Conservation (phyloP, 2,329 filamentous ascomycete genomes). For the Diatrype stigma region DNA sequence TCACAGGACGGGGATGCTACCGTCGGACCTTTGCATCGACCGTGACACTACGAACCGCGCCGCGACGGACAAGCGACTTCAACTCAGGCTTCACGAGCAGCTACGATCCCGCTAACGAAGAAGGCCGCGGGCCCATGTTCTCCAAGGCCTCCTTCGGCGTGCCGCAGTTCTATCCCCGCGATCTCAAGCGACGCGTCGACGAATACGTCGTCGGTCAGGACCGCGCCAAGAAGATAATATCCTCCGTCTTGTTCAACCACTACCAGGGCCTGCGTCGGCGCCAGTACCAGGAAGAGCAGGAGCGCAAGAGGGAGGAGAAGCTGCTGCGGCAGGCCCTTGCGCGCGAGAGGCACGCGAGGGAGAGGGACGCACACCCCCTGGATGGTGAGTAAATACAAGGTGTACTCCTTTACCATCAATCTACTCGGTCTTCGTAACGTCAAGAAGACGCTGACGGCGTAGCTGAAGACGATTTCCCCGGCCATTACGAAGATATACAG, state of each 20-base stretch:
- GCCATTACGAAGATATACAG: conserved; percentile 45
- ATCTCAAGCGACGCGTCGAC: conserved; percentile 86
- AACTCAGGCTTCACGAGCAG: conserved; percentile 55
- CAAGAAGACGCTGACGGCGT: conserved; percentile 29
- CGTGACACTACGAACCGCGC: conserved; percentile 20
- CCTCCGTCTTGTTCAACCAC: conserved; percentile 92
- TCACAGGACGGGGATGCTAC: background rate
- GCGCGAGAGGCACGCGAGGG: conserved; percentile 58
- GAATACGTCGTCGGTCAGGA: conserved; percentile 97
- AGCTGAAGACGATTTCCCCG: conserved; percentile 50
- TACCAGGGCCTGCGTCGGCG: conserved; percentile 83
- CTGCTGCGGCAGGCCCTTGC: conserved; percentile 66
- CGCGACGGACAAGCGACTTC: conserved; percentile 45
- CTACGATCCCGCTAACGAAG: conserved; percentile 53
- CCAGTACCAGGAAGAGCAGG: conserved; percentile 69
- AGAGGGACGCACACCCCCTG: conserved; percentile 63
- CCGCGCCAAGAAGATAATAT: conserved; percentile 88
- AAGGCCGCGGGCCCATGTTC: conserved; percentile 58
- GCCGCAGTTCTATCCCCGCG: conserved; percentile 59
- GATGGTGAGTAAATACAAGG: no score
- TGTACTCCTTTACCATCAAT: no score
- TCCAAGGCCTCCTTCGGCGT: conserved; percentile 54
- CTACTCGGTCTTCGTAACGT: no score
- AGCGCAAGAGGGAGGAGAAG: conserved; percentile 56
- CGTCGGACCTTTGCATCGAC: conserved; percentile 27